These are phyloP conservation scores for Coniochaeta sp. DNA, from an alignment of 2,329 filamentous ascomycete species.

Conservation along the genomic window DNA sequence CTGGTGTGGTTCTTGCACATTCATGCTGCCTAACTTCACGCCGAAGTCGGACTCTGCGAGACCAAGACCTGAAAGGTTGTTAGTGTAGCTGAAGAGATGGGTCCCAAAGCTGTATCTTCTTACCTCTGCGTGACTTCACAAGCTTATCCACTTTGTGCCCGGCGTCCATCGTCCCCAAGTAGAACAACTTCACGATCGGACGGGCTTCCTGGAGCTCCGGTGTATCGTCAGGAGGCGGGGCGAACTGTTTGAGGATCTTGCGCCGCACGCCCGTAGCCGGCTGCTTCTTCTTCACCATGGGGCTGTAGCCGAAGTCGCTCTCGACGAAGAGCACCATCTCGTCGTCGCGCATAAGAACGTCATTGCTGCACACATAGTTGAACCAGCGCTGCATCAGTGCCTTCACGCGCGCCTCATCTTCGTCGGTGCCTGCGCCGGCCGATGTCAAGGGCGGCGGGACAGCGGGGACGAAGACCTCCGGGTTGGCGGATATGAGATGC, in stretches of 20 bases:
- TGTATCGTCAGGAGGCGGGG: slow-evolving; percentile 92
- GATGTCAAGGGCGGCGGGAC: slow-evolving; percentile 93
- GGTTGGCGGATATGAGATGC: slow-evolving; percentile 94
- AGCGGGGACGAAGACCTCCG: slow-evolving; percentile 87
- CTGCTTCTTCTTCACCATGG: slow-evolving; percentile 90
- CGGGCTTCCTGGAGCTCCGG: slow-evolving; percentile 86
- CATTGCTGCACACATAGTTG: slow-evolving; percentile 86
- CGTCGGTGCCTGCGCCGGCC: slow-evolving; percentile 89
- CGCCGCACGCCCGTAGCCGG: slow-evolving; percentile 90
- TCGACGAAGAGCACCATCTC: slow-evolving; percentile 99
- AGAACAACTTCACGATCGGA: slow-evolving; percentile 90
- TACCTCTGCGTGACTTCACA: slow-evolving; percentile 87
- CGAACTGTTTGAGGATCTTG: slow-evolving; percentile 97
- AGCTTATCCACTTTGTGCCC: slow-evolving; percentile 93
- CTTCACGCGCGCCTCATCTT: slow-evolving; percentile 88
- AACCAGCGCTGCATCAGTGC: slow-evolving; percentile 88
- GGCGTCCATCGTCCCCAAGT: slow-evolving; percentile 91
- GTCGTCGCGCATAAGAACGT: slow-evolving; percentile 88
- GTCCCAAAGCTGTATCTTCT: slow-evolving; percentile 1
- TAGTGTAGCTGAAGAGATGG: background rate
- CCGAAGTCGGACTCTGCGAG: slow-evolving; percentile 90
- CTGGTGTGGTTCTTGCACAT: slow-evolving; percentile 81
- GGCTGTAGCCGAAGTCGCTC: slow-evolving; percentile 96
- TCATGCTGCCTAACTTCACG: slow-evolving; percentile 78
- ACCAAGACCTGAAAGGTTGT: slow-evolving; percentile 59